These are phyloP conservation scores for Sanghuangporus baumii DNA, from an alignment of 1,284 basidiomycete species.

Conservation along the genomic window DNA sequence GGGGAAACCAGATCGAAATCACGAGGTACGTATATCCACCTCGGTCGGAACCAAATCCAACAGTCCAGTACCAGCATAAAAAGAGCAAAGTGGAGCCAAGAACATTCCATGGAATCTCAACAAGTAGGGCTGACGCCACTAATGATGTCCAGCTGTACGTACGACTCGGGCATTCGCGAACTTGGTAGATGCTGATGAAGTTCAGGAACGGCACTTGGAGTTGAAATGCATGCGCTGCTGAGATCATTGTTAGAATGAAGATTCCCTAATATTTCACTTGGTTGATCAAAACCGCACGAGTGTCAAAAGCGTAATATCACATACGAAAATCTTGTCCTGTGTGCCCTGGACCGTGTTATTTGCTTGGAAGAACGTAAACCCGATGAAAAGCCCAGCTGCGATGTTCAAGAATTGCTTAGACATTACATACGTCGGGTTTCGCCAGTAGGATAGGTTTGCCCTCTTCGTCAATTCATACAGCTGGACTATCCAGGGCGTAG, in stretches of 20 bases:
- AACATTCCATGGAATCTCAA: slow-evolving; percentile 17
- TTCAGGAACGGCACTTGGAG: slow-evolving; percentile 41
- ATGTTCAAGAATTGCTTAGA: slow-evolving; percentile 32
- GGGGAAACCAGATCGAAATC: slow-evolving; percentile 8
- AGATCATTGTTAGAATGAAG: slow-evolving; percentile 42
- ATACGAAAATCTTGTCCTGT: slow-evolving; percentile 18
- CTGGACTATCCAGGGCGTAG: slow-evolving; percentile 44
- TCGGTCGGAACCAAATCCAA: slow-evolving; percentile 11
- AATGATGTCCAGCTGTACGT: slow-evolving; percentile 18
- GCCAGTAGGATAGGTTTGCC: slow-evolving; percentile 50
- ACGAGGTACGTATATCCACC: slow-evolving; percentile 16
- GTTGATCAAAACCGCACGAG: slow-evolving; percentile 39
- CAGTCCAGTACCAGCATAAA: slow-evolving; percentile 23
- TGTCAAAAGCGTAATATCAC: slow-evolving; percentile 20
- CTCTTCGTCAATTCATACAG: slow-evolving; percentile 41
- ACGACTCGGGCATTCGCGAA: slow-evolving; percentile 17
- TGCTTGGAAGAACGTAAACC: slow-evolving; percentile 18
- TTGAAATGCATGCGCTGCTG: slow-evolving; percentile 40
- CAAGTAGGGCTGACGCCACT: slow-evolving; percentile 12
- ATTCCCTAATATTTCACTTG: slow-evolving; percentile 33
- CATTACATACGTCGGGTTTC: slow-evolving; percentile 49
- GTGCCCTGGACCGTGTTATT: slow-evolving; percentile 15
- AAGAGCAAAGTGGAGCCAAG: slow-evolving; percentile 16
- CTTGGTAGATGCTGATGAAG: slow-evolving; percentile 16
- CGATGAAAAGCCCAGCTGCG: slow-evolving; percentile 16